A percentile compares a stretch with the other conserved stretches of the same genome.
Conservation (phyloP, 1,284 basidiomycete genomes). For the Afroboletus lepidellus region DNA sequence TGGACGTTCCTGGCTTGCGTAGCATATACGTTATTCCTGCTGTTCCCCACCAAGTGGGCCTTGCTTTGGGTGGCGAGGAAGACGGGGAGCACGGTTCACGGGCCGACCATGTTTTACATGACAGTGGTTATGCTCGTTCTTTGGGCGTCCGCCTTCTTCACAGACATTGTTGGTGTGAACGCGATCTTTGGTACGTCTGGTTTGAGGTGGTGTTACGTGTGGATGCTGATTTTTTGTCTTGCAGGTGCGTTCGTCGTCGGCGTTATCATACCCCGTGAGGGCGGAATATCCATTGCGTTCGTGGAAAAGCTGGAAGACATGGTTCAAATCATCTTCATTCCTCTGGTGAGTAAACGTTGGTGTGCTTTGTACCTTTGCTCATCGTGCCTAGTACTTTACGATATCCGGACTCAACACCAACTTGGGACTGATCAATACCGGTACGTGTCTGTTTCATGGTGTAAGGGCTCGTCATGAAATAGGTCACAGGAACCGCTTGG, state of each 20-base stretch:
- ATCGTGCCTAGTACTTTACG: constrained; percentile 70
- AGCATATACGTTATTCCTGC: constrained; percentile 78
- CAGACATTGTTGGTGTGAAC: constrained; percentile 92
- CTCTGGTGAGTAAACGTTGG: constrained; percentile 55
- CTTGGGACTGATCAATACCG: constrained; percentile 78
- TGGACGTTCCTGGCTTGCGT: constrained; percentile 82
- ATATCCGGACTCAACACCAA: constrained; percentile 88
- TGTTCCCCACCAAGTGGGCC: constrained; percentile 66
- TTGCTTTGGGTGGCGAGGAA: constrained; percentile 73
- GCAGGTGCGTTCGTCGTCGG: constrained; percentile 84
- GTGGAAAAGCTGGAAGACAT: constrained; percentile 85
- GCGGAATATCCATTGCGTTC: constrained; percentile 77
- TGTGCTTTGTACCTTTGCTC: not conserved
- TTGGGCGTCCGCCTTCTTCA: constrained; percentile 88
- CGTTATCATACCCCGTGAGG: constrained; percentile 88
- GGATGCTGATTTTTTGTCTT: constrained; percentile 26
- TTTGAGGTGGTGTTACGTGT: not conserved
- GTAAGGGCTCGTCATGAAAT: constrained; percentile 41
- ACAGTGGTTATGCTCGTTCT: constrained; percentile 75
- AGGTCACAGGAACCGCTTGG: constrained; percentile 79
- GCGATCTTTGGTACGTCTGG: constrained; percentile 72
- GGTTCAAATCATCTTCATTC: constrained; percentile 80
- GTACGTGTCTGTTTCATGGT: constrained; percentile 30
- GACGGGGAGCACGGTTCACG: constrained; percentile 79
- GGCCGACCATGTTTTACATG: constrained; percentile 80